Conservation (phyloP, 345 rosid genomes). For the Corymbia maculata region DNA sequence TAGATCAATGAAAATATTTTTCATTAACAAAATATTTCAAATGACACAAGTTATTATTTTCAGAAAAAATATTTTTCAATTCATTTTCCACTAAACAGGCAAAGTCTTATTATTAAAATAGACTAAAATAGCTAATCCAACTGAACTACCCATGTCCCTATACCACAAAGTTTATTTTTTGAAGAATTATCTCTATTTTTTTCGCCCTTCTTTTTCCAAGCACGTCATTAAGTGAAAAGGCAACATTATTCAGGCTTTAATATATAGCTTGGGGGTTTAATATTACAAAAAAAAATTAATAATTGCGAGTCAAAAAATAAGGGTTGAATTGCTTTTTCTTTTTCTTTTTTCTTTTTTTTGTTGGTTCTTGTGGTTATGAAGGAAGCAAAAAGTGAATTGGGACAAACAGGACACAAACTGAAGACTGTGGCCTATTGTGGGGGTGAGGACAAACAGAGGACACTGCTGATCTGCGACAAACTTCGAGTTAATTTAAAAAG, state of each 20-base stretch:
- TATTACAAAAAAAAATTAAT: background rate
- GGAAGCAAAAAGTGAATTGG: background rate
- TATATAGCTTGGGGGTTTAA: background rate
- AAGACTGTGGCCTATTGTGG: background rate
- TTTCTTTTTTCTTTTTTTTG: background rate
- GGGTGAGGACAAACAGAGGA: background rate
- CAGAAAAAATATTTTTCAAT: too few species aligned
- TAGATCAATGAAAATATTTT: too few species aligned
- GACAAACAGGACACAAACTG: background rate
- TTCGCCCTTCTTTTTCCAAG: background rate
- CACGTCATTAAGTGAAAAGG: background rate
- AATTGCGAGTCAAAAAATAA: background rate
- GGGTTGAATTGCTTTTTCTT: background rate
- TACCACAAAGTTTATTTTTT: background rate
- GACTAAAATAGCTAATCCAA: background rate
- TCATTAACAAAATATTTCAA: too few species aligned
- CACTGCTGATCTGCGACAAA: background rate
- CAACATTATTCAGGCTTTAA: background rate
- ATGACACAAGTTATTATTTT: too few species aligned
- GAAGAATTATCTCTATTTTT: background rate
- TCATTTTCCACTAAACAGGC: too few species aligned
- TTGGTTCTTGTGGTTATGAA: background rate
- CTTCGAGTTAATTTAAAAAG: background rate
- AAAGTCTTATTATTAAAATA: background rate
- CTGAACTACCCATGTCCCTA: background rate